Evolutionary conservation across 164 flowering plant genomes (phyloP).

Genomic region (Hamamelis virginiana): DNA sequence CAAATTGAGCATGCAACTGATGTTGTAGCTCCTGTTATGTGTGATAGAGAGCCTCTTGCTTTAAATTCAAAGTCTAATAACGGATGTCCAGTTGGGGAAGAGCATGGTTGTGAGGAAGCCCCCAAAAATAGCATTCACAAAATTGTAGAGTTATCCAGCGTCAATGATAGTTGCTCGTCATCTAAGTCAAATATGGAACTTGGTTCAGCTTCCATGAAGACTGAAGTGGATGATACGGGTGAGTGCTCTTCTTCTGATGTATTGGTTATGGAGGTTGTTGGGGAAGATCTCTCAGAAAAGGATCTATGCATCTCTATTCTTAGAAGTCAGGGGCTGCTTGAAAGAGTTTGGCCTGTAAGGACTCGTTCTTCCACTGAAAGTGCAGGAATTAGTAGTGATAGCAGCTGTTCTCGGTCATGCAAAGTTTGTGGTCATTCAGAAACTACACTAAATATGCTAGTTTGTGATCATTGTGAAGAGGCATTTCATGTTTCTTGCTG

Average conservation of each 20-base stretch:
- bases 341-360: slow-evolving; percentile 8
- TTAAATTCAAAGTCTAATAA: slow-evolving; percentile 19
- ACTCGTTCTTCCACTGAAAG: slow-evolving; percentile 18
- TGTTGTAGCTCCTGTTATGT: slow-evolving; percentile 15
- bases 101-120: slow-evolving; percentile 23
- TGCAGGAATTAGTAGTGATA: slow-evolving; percentile 7
- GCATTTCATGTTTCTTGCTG: slow-evolving; percentile 74
- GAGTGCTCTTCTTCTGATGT: slow-evolving; percentile 79
- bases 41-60: slow-evolving; percentile 14
- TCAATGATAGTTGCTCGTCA: slow-evolving; percentile 72
- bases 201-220: slow-evolving; percentile 38
- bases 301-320: slow-evolving; percentile 54
- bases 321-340: slow-evolving; percentile 45
- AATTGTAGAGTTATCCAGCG: slow-evolving; percentile 29
- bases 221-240: slow-evolving; percentile 47
- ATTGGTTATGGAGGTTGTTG: slow-evolving; percentile 21
- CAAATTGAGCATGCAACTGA: slow-evolving; percentile 20
- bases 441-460: slow-evolving; percentile 47
- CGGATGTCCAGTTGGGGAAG: slow-evolving; percentile 24
- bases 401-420: slow-evolving; percentile 38
- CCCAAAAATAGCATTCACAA: slow-evolving; percentile 16
- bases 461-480: slow-evolving; percentile 83
- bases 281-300: slow-evolving; percentile 39
- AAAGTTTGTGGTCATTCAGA: slow-evolving; percentile 53
- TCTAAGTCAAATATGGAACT: slow-evolving; percentile 58